Base-by-base conservation (phyloP, 331 rosid species). In the Quercus tomentella region DNA sequence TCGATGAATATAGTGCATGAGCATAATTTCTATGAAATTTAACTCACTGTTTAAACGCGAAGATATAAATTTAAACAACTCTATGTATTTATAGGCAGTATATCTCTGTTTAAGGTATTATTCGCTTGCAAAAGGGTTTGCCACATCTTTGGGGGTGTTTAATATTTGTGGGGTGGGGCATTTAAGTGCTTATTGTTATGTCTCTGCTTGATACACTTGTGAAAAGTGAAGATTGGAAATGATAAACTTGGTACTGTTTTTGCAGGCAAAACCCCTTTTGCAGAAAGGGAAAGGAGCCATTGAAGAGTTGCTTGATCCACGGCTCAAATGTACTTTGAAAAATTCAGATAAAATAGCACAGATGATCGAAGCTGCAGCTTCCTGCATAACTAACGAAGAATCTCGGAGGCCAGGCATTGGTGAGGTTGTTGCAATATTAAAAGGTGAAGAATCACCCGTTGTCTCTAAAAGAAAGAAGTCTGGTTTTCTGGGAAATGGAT, bases 321-420 rank as follows among this genome's bases (percentile, higher is more conserved):
- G 71, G 73, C 82, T 93, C 56, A 82, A 89, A 79, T 86, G 89
- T 86, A 89, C 79, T 35, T 56, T 81, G 54, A 88, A 77, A 80
- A 85, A 73, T 84, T 90, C 97, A n/a, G 84, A 89, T 81, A 96
- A 95, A 81, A 89, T 95, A 43, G 91, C 83, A 28, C 88, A 87
- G 86, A 82, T 89, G 93, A 90, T 93, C 2, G 98, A 93, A 82
- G 98, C 99, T 56, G 93, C 96, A 1, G 97, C 94, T 65, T 92
- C 94, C 28, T 95, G 96, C 80, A 77, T 91, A 57, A 90, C 94
- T 2, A 87, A 84, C 28, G 99, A 95, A 86, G 99, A 95, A 85
- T 91, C 93, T 69, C 88, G 97, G 45, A 85, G 99, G 76, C 99
- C 99, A 0, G 77, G 87, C 85, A 95, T 95, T 30, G 71, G 74